Evolutionary conservation across 169 alveolate species (phyloP).

Genomic region (Pseudocohnilembus persalinus): DNA sequence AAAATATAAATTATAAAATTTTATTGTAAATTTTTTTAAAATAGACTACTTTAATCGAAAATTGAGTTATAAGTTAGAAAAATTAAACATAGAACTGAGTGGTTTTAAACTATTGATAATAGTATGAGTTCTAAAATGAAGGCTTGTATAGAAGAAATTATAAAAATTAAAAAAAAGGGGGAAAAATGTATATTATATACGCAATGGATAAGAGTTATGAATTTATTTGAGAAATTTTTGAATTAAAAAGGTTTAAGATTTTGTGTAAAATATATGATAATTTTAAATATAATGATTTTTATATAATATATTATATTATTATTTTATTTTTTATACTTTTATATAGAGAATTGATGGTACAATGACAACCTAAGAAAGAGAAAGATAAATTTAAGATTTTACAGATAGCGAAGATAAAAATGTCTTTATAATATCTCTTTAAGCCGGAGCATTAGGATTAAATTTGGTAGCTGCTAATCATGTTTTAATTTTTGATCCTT

Average conservation of each 20-base stretch:
- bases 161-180: background rate
- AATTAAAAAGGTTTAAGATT: background rate
- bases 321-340: too few relatives aligned
- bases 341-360: slow-evolving; percentile 56
- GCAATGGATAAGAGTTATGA: background rate
- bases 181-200: background rate
- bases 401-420: slow-evolving; percentile 43
- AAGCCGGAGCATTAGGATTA: slow-evolving; percentile 91
- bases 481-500: slow-evolving; percentile 96
- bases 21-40: too few relatives aligned
- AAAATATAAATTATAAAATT: too few relatives aligned
- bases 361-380: slow-evolving; percentile 41
- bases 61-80: too few relatives aligned
- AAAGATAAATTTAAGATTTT: slow-evolving; percentile 34
- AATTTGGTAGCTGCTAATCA: slow-evolving; percentile 96
- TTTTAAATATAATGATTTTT: background rate
- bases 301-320: too few relatives aligned
- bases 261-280: background rate
- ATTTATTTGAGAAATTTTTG: background rate
- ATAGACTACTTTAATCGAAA: too few relatives aligned
- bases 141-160: background rate
- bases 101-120: background rate
- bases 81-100: too few relatives aligned
- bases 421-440: slow-evolving; percentile 71
- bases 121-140: background rate